phyloP scores from a whole-genome alignment of 768 basidiomycete genomes.

The Polyporus arcularius region DNA sequence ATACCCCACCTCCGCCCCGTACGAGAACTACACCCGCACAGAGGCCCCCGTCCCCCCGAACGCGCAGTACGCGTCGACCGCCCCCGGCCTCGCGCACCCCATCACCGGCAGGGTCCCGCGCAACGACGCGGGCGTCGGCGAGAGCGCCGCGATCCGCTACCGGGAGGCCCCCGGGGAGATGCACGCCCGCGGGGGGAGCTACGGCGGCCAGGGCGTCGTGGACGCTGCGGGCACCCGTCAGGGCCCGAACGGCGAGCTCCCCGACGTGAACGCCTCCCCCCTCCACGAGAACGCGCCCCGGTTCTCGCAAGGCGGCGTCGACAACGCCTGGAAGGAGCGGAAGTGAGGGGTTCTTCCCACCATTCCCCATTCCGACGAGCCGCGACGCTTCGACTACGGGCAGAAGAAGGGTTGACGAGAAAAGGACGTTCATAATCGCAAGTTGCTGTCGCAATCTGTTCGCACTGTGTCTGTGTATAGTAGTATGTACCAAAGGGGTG shows the following conservation, averaged over 20 bases:
- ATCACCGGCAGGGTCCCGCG: conserved; percentile 44
- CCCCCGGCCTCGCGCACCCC: conserved; percentile 43
- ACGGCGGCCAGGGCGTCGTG: conserved; percentile 45
- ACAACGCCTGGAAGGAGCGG: conserved; percentile 50
- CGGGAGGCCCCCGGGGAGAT: conserved; percentile 46
- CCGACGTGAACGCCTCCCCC: conserved; percentile 49
- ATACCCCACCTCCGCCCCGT: conserved; percentile 38
- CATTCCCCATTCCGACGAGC: too few species aligned
- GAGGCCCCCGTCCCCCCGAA: conserved; percentile 39
- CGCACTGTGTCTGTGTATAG: conserved; percentile 16
- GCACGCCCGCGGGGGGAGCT: conserved; percentile 42
- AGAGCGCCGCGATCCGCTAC: conserved; percentile 48
- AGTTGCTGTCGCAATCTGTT: conserved; percentile 11
- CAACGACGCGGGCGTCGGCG: conserved; percentile 46
- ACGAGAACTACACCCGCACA: conserved; percentile 43
- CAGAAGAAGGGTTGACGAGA: conserved; percentile 1
- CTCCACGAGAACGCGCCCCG: conserved; percentile 43
- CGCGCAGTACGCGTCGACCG: conserved; percentile 42
- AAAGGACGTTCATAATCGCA: conserved; percentile 18
- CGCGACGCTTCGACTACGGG: neutral
- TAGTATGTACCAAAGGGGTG: neutral
- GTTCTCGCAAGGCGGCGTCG: conserved; percentile 48
- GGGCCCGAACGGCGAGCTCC: conserved; percentile 38
- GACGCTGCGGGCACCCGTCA: conserved; percentile 40
- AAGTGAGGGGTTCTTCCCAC: conserved; percentile 28